These are phyloP conservation scores for Rhodamnia rubescens DNA, from an alignment of 345 rosid species.

Conservation along the genomic window DNA sequence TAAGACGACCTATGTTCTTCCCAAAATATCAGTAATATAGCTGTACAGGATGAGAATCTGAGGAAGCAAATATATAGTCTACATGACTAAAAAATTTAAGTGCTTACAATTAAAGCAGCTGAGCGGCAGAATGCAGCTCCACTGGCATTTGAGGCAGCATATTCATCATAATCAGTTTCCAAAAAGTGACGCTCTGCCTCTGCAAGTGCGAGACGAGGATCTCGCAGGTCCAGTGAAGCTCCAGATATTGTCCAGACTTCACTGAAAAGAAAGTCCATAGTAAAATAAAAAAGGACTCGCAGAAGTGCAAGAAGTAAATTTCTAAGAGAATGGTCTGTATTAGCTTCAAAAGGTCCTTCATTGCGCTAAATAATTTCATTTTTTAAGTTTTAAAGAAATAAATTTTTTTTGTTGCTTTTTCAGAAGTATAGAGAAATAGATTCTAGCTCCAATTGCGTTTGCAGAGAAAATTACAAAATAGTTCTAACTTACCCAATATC, in stretches of 20 bases:
- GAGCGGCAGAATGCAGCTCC: constrained; percentile 93
- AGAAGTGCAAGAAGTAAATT: neutral
- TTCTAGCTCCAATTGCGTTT: neutral
- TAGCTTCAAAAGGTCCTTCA: neutral
- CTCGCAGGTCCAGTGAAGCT: constrained; percentile 58
- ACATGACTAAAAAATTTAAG: neutral
- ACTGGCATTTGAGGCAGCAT: constrained; percentile 63
- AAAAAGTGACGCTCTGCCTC: constrained; percentile 87
- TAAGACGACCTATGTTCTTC: neutral
- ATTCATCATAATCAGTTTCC: constrained; percentile 81
- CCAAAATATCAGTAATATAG: neutral
- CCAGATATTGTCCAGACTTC: constrained; percentile 95
- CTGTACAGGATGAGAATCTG: neutral
- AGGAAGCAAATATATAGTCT: neutral
- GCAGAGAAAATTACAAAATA: neutral
- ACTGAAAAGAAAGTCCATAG: constrained; percentile 19
- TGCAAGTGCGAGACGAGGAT: constrained; percentile 84
- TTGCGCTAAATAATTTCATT: neutral
- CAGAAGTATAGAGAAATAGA: neutral
- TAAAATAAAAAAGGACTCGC: neutral
- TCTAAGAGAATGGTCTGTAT: neutral
- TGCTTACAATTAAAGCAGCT: constrained; percentile 68
- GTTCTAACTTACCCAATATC: constrained; percentile 64
- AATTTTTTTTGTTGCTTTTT: neutral
- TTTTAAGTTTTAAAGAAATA: neutral